These are phyloP conservation scores for Gleditsia sinensis DNA, from an alignment of 306 rosid genomes.

Conservation along the genomic window DNA sequence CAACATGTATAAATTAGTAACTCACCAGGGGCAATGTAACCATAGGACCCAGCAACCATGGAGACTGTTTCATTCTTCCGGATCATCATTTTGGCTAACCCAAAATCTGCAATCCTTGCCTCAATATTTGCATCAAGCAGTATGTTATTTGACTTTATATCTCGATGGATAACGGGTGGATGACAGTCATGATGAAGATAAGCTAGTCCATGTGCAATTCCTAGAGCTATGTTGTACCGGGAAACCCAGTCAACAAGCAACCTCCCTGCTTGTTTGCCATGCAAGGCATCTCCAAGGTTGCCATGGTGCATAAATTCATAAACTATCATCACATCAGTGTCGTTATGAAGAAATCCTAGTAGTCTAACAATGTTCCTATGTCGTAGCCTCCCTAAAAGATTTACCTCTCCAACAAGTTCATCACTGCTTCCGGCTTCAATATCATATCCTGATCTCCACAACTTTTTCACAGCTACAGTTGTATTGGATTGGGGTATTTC, in stretches of 20 bases:
- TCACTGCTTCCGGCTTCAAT: slow-evolving; percentile 71
- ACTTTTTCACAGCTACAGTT: slow-evolving; percentile 78
- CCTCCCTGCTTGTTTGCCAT: slow-evolving; percentile 67
- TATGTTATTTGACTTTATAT: slow-evolving; percentile 86
- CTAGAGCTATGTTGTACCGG: slow-evolving; percentile 83
- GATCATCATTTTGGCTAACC: slow-evolving; percentile 90
- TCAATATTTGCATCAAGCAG: slow-evolving; percentile 89
- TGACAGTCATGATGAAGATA: slow-evolving; percentile 96
- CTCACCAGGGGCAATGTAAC: slow-evolving; percentile 98
- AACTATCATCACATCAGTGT: slow-evolving; percentile 73
- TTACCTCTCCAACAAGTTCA: slow-evolving; percentile 90
- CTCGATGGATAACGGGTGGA: slow-evolving; percentile 90
- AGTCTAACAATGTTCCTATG: slow-evolving; percentile 92
- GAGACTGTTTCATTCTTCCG: slow-evolving; percentile 89
- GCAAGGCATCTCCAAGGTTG: slow-evolving; percentile 86
- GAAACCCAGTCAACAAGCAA: slow-evolving; percentile 91
- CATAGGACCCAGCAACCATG: slow-evolving; percentile 94
- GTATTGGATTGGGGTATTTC: slow-evolving; percentile 67
- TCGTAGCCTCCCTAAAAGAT: slow-evolving; percentile 81
- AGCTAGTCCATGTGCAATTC: slow-evolving; percentile 91
- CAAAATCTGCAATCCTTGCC: slow-evolving; percentile 90
- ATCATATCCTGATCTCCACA: slow-evolving; percentile 79
- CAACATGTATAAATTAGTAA: slow-evolving; percentile 33
- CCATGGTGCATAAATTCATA: slow-evolving; percentile 86
- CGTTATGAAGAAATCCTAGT: slow-evolving; percentile 76